Evolutionary conservation across 2,329 filamentous ascomycete species (phyloP).

Genomic region (Alternaria rosae): DNA sequence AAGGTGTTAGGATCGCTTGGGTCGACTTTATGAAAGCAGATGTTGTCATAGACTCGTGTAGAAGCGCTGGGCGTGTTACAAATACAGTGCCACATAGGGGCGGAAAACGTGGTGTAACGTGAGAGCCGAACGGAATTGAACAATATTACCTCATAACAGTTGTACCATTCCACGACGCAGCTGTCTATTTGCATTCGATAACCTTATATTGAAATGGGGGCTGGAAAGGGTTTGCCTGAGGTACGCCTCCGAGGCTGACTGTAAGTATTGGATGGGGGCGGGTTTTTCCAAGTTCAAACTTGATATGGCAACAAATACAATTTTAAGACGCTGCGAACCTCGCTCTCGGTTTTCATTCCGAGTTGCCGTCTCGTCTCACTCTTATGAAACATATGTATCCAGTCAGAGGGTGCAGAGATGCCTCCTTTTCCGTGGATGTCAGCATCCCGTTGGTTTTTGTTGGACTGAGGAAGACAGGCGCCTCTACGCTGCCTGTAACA

Average conservation of each 20-base stretch:
- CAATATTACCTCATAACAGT: neutral
- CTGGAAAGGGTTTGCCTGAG: neutral
- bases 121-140: neutral
- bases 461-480: conserved; percentile 43
- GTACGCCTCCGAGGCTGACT: neutral
- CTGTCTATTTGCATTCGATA: neutral
- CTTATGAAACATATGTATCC: conserved; percentile 39
- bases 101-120: neutral
- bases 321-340: neutral
- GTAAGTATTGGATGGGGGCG: neutral
- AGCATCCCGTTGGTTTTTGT: conserved; percentile 25
- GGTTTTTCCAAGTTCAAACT: neutral
- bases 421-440: conserved; percentile 40
- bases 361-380: neutral
- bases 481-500: conserved; percentile 37
- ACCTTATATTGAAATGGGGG: neutral
- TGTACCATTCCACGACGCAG: neutral
- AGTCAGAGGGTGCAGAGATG: conserved; percentile 44
- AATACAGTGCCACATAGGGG: neutral
- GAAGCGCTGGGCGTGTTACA: neutral
- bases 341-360: neutral
- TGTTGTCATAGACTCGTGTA: neutral
- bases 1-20: neutral
- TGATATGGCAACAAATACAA: too few species aligned
- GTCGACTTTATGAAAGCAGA: neutral